These are phyloP conservation scores for Claviceps fusiformis DNA, from an alignment of 2,329 filamentous ascomycete species.

Conservation along the genomic window DNA sequence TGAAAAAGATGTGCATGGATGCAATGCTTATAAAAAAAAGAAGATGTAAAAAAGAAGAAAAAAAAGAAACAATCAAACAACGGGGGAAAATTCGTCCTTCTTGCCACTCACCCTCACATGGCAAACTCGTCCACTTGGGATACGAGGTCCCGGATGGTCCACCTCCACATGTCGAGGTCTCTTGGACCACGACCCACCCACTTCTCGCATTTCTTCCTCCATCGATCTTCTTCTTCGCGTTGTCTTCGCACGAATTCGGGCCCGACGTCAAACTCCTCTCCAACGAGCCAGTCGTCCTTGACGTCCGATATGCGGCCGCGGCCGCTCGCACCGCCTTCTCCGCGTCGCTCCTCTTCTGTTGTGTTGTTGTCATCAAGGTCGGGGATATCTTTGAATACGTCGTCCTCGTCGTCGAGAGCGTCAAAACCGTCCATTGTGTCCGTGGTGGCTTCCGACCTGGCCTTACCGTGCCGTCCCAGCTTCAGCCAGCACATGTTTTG, in stretches of 20 bases:
- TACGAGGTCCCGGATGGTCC: slow-evolving; percentile 55
- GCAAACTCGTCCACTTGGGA: slow-evolving; percentile 27
- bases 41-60: background rate
- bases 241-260: slow-evolving; percentile 86
- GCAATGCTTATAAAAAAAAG: background rate
- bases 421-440: slow-evolving; percentile 53
- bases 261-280: slow-evolving; percentile 94
- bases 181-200: slow-evolving; percentile 57
- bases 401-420: slow-evolving; percentile 63
- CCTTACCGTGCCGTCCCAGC: slow-evolving; percentile 38
- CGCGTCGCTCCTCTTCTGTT: slow-evolving; percentile 33
- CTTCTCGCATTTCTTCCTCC: slow-evolving; percentile 74
- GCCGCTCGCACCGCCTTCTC: slow-evolving; percentile 16
- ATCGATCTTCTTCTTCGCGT: slow-evolving; percentile 80
- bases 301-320: slow-evolving; percentile 43
- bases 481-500: slow-evolving; percentile 97
- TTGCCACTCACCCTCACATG: background rate
- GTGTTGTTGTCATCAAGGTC: slow-evolving; percentile 61
- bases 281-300: slow-evolving; percentile 71
- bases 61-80: background rate
- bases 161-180: slow-evolving; percentile 56
- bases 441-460: slow-evolving; percentile 31
- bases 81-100: no score
- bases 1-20: background rate
- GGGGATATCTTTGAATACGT: slow-evolving; percentile 89